A percentile compares a stretch with the other conserved stretches of the same genome.
Conservation (phyloP, 305 asterid genomes). For the Ajuga reptans region DNA sequence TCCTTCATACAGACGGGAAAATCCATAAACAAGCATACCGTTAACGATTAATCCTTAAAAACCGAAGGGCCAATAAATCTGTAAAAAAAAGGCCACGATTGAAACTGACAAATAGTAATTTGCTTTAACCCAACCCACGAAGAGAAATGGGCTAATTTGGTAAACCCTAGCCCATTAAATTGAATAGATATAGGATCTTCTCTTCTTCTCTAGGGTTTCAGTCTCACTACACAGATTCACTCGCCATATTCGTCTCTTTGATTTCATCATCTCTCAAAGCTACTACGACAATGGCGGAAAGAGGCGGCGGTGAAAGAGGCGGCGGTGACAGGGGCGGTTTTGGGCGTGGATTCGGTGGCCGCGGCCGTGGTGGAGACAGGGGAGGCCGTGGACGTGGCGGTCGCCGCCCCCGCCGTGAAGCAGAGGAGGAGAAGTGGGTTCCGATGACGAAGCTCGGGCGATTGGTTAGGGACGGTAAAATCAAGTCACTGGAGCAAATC, state of each 20-base stretch:
- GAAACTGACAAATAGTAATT: too few relatives aligned
- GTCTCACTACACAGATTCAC: not conserved
- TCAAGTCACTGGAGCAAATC: constrained; percentile 44
- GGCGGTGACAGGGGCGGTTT: constrained; percentile 49
- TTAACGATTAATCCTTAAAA: too few relatives aligned
- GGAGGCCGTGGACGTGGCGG: constrained; percentile 49
- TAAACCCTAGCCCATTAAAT: constrained; percentile 26
- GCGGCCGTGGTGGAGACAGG: constrained; percentile 46
- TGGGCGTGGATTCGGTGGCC: constrained; percentile 48
- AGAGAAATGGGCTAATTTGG: not conserved
- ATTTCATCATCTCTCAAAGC: not conserved
- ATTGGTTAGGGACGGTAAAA: constrained; percentile 38
- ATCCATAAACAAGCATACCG: too few relatives aligned
- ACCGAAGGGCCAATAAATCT: too few relatives aligned
- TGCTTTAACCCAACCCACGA: not conserved
- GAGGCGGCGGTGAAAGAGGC: too few relatives aligned
- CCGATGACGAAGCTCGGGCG: constrained; percentile 51
- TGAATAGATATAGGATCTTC: not conserved
- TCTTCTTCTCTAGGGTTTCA: constrained; percentile 28
- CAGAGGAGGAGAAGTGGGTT: too few relatives aligned
- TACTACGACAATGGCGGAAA: constrained; percentile 39
- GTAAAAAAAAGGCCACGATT: too few relatives aligned
- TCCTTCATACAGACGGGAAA: too few relatives aligned
- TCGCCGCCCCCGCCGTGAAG: constrained; percentile 52
- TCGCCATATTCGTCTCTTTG: not conserved